A percentile compares a stretch with the other conserved stretches of the same genome.
Conservation (phyloP, 2,329 filamentous ascomycete genomes). For the Aspergillus melleus region DNA sequence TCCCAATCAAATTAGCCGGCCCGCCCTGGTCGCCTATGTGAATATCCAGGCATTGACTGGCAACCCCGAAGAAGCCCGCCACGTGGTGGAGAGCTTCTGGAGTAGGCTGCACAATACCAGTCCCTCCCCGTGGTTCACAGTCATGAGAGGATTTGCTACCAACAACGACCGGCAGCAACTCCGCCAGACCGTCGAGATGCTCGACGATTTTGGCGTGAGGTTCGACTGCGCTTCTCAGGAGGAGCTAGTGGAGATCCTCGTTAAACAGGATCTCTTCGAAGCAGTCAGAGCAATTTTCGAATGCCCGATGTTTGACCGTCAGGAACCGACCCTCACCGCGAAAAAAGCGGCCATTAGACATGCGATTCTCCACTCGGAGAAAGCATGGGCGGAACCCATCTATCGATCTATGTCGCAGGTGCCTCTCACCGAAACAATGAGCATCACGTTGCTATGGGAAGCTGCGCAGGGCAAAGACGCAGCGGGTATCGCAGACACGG, state of each 20-base stretch:
- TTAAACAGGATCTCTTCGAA: constrained; percentile 56
- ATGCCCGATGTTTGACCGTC: constrained; percentile 48
- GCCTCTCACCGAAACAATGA: constrained; percentile 62
- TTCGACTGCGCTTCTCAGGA: constrained; percentile 45
- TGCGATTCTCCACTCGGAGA: constrained; percentile 59
- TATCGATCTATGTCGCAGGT: constrained; percentile 52
- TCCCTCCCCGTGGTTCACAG: constrained; percentile 46
- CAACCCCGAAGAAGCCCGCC: constrained; percentile 54
- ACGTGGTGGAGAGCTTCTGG: constrained; percentile 47
- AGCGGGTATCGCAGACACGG: constrained; percentile 71
- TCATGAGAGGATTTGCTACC: constrained; percentile 62
- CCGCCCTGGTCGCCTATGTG: constrained; percentile 49
- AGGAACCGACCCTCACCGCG: constrained; percentile 47
- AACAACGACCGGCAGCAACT: constrained; percentile 59
- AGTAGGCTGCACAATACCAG: constrained; percentile 30
- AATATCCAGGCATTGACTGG: constrained; percentile 56
- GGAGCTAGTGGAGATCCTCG: constrained; percentile 63
- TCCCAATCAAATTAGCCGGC: constrained; percentile 33
- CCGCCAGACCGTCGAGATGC: constrained; percentile 57
- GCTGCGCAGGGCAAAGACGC: constrained; percentile 69
- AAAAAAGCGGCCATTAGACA: constrained; percentile 61
- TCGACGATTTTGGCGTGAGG: constrained; percentile 54
- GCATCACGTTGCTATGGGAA: constrained; percentile 74
- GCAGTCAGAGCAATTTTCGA: constrained; percentile 69
- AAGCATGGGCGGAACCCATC: constrained; percentile 62